A percentile compares a stretch with the other conserved stretches of the same genome.
Evolutionary conservation across 2,329 filamentous ascomycete genomes (phyloP).

Genomic region (Hirsutella thompsonii): DNA sequence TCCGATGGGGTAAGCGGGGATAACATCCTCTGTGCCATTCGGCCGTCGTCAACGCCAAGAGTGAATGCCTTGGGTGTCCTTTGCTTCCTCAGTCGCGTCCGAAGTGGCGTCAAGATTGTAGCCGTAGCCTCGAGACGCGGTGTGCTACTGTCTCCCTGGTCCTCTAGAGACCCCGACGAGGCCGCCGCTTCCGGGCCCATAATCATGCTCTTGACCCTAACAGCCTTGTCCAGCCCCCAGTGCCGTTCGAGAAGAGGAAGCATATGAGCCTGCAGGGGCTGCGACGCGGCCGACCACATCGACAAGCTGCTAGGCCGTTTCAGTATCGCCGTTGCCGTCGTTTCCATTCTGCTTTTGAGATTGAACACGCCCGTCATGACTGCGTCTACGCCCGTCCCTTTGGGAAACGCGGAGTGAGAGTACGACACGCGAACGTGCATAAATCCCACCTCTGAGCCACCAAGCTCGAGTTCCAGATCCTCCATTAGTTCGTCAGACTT

Average conservation of each 20-base stretch:
- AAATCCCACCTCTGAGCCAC: conserved; percentile 33
- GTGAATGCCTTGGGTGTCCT: background rate
- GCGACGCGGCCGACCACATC: conserved; percentile 34
- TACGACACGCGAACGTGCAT: conserved; percentile 40
- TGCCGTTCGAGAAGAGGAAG: conserved; percentile 32
- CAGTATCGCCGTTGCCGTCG: conserved; percentile 36
- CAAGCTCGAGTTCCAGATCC: conserved; percentile 44
- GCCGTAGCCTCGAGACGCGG: background rate
- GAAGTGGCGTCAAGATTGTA: background rate
- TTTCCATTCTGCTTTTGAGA: conserved; percentile 37
- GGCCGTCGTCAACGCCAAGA: background rate
- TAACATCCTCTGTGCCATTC: background rate
- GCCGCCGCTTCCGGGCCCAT: background rate
- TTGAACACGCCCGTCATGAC: conserved; percentile 19
- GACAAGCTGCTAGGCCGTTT: conserved; percentile 34
- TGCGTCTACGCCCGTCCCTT: conserved; percentile 11
- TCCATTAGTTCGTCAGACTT: conserved; percentile 43
- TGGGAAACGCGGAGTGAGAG: conserved; percentile 41
- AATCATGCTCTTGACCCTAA: conserved; percentile 2
- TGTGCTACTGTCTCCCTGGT: too few species aligned
- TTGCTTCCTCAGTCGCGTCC: background rate
- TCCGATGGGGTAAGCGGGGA: background rate
- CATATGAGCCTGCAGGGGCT: conserved; percentile 23
- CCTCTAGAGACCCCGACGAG: too few species aligned
- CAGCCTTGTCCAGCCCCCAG: conserved; percentile 33